These are phyloP conservation scores for Penicillium expansum DNA, from an alignment of 2,329 filamentous ascomycete species.

Conservation along the genomic window DNA sequence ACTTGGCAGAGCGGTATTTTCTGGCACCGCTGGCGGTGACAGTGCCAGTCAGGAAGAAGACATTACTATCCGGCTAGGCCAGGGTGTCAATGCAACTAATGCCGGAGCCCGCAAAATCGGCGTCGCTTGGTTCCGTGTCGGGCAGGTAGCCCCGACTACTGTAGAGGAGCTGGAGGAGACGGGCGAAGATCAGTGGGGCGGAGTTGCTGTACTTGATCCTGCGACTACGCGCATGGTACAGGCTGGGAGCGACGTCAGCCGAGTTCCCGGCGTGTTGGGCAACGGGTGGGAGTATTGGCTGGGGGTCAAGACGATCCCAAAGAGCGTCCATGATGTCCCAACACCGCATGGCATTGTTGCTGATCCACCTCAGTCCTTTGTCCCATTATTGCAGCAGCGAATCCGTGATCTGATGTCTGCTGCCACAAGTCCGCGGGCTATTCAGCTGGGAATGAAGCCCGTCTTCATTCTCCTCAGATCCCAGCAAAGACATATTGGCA, in stretches of 20 bases:
- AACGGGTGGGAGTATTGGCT: slow-evolving; percentile 91
- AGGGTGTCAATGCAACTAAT: slow-evolving; percentile 27
- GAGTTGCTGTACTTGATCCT: slow-evolving; percentile 80
- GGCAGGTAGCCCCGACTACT: slow-evolving; percentile 60
- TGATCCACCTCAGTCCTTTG: slow-evolving; percentile 45
- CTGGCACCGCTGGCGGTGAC: slow-evolving; percentile 55
- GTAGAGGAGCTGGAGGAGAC: slow-evolving; percentile 56
- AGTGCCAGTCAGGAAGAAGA: slow-evolving; percentile 71
- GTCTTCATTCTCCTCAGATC: slow-evolving; percentile 85
- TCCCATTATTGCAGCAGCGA: slow-evolving; percentile 64
- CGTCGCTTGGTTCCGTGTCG: slow-evolving; percentile 91
- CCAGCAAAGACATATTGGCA: slow-evolving; percentile 90
- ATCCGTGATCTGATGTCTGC: slow-evolving; percentile 82
- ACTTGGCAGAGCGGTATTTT: slow-evolving; percentile 76
- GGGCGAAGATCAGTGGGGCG: slow-evolving; percentile 74
- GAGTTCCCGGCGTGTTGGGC: slow-evolving; percentile 70
- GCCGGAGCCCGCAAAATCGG: slow-evolving; percentile 49
- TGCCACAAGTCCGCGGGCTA: slow-evolving; percentile 80
- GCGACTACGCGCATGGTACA: slow-evolving; percentile 85
- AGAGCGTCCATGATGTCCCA: slow-evolving; percentile 31
- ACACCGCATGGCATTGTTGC: slow-evolving; percentile 37
- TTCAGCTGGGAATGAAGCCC: slow-evolving; percentile 82
- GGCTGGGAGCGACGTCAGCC: slow-evolving; percentile 80
- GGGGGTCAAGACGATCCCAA: slow-evolving; percentile 67
- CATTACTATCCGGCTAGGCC: slow-evolving; percentile 45